Base-by-base conservation (phyloP, 2,329 filamentous ascomycete genomes). In the Xylogone sp. region DNA sequence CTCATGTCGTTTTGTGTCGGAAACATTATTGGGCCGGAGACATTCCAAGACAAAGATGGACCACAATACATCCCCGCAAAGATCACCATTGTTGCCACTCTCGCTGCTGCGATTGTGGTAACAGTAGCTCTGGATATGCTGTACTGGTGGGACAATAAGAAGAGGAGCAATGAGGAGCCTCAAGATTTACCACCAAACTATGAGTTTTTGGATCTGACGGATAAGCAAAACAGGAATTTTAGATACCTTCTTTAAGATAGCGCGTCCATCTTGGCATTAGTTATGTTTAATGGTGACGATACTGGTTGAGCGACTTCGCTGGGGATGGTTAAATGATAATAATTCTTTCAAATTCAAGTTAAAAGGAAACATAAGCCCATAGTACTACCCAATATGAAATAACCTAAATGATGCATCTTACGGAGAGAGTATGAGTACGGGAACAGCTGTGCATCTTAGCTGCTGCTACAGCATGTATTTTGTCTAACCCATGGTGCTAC, bases 21-120 rank as follows among this genome's bases (percentile, higher is more conserved):
- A 16, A 81, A 77, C 60, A 78, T 82, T 53, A 80, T 81, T 56
- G 77, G 77, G 0, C 78, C 77, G 0, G 72, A 78, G 62, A 80
- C 75, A 7, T 80, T 81, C 65, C 75, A 75, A 56, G 71, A 70
- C 2, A 68, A 67, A 42, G 75, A 81, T 53, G 75, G 73, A 0
- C 77, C 77, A 1, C 68, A 74, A 2, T 80, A 75, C 56, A 71
- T 71, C 13, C 76, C 75, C 0, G 78, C 76, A 21, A 78, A 80
- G 61, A 70, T 79, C 19, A 71, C 76, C 20, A 73, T 81, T 51
- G 72, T 82, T 65, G 53, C 51, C 10, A 54, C 53, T 16, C 44
- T 50, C 5, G 43, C 43, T 4, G 19, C 52, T n/a, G 49, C 49
- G n/a, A 46, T 52, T 12, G 21, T 48, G 18, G 45, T 45, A 12